phyloP scores from a whole-genome alignment of 1,139 yeast genomes.

The Starmera stellimalicola region DNA sequence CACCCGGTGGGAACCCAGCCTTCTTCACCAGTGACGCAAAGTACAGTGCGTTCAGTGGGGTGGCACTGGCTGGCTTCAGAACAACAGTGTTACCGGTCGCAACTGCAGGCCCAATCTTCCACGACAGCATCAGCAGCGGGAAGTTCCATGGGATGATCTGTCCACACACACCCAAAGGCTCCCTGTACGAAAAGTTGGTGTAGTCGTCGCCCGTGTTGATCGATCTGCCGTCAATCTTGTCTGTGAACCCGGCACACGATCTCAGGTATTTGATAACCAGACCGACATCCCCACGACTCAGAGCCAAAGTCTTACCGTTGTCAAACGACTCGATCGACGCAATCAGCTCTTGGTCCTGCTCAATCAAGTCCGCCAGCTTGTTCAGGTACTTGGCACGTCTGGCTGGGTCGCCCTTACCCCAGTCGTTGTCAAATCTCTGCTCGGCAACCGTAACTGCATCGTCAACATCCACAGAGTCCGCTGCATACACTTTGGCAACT shows the following conservation, averaged over 20 bases:
- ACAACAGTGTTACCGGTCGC: conserved; percentile 74
- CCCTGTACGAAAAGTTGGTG: conserved; percentile 54
- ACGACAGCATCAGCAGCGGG: conserved; percentile 71
- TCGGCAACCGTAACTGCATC: conserved; percentile 55
- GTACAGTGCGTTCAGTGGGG: conserved; percentile 69
- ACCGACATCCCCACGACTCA: conserved; percentile 44
- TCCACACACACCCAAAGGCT: conserved; percentile 83
- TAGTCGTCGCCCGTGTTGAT: conserved; percentile 54
- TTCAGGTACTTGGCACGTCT: conserved; percentile 34
- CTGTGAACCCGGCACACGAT: conserved; percentile 82
- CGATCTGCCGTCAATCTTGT: conserved; percentile 62
- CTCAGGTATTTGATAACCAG: conserved; percentile 46
- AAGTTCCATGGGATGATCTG: conserved; percentile 90
- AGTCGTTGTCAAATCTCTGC: conserved; percentile 38
- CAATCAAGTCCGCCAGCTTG: conserved; percentile 45
- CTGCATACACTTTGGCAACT: conserved; percentile 49
- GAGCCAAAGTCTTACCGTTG: conserved; percentile 47
- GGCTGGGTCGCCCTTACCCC: conserved; percentile 34
- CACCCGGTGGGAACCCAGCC: conserved; percentile 77
- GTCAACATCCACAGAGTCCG: conserved; percentile 55
- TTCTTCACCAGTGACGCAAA: conserved; percentile 52
- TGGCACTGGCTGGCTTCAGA: conserved; percentile 68
- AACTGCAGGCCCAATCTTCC: conserved; percentile 78
- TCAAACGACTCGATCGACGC: conserved; percentile 52
- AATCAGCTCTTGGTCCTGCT: conserved; percentile 36